phyloP scores from a whole-genome alignment of 345 rosid species.

The Firmiana major region DNA sequence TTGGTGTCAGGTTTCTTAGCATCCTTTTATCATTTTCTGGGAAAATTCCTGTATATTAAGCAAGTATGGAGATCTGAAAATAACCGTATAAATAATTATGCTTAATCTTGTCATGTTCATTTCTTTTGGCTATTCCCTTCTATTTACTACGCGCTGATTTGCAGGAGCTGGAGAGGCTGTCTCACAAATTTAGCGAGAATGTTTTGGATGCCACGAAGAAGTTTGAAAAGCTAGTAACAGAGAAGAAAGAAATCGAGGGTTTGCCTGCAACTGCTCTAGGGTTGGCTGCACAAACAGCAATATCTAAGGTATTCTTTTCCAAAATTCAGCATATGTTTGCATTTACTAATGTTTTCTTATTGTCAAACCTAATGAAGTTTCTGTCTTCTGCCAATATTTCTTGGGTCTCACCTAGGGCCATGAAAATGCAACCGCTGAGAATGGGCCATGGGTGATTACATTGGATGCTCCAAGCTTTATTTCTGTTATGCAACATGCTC shows the following conservation, averaged over 20 bases:
- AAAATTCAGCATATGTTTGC: not conserved
- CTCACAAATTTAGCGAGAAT: slow-evolving; percentile 81
- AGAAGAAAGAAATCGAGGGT: slow-evolving; percentile 81
- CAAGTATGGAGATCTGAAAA: not conserved
- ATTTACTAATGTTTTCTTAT: not conserved
- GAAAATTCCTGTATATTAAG: not conserved
- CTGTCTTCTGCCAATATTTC: not conserved
- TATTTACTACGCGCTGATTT: slow-evolving; percentile 13
- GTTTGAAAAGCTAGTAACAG: slow-evolving; percentile 75
- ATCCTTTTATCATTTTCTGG: not conserved
- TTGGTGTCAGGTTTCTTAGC: not conserved
- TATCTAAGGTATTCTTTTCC: slow-evolving; percentile 60
- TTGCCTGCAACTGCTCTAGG: slow-evolving; percentile 89
- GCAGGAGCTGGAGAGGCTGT: slow-evolving; percentile 75
- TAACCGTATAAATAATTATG: not conserved
- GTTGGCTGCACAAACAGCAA: slow-evolving; percentile 85
- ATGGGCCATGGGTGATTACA: slow-evolving; percentile 86
- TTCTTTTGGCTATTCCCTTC: not conserved
- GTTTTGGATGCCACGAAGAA: slow-evolving; percentile 90
- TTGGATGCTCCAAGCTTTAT: slow-evolving; percentile 77
- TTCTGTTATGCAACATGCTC: slow-evolving; percentile 86
- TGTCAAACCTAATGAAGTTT: not conserved
- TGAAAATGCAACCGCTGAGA: slow-evolving; percentile 73
- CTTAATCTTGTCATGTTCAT: not conserved
- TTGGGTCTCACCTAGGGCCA: slow-evolving; percentile 50